Evolutionary conservation across 1,284 basidiomycete genomes (phyloP), one percentile per base, ranked within the genome.

Genomic region (Pascua sp.): DNA sequence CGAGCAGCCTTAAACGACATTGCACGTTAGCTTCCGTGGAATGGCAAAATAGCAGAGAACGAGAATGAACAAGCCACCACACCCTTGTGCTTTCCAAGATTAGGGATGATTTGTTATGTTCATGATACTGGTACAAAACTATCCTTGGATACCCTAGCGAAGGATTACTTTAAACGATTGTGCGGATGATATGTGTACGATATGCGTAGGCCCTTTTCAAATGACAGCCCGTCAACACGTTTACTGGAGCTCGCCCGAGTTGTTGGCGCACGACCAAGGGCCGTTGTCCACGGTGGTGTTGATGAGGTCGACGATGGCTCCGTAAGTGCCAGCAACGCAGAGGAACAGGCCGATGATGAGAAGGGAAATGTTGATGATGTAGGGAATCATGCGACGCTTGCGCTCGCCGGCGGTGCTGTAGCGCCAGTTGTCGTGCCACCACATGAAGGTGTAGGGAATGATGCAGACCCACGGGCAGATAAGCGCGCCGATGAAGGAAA

Each of bases 251-350:
- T 32, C 24, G 24, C 24, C 56, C n/a, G 60, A 61, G 60, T 67
- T 67, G 59, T 67, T 62, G 12, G 49, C 59, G 54, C 66, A 67
- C 8, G 60, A 56, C 62, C 65, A 67, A 0, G 66, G 62, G 11
- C 53, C 51, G 12, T 44, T 49, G 18, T 51, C 55, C 16, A 38
- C 43, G n/a, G 57, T 61, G 46, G 48, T 49, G 42, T 46, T 48
- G 42, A 59, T 64, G 49, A 68, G 64, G 37, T 60, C 59, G 16
- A 69, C 56, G 42, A 66, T 62, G 18, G 68, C 52, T 12, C 57
- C 68, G 51, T 67, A 71, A 13, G 67, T 70, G 24, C 71, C 71
- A 2, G 67, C 69, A 5, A 62, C 64, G 55, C 64, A 63, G 42
- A 67, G 53, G 63, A 72, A 72, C 17, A 50, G 49, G 42, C 69